A percentile compares a stretch with the other conserved stretches of the same genome.
These are phyloP conservation scores for Hibiscus trionum DNA, from an alignment of 345 rosid species.

Conservation along the genomic window DNA sequence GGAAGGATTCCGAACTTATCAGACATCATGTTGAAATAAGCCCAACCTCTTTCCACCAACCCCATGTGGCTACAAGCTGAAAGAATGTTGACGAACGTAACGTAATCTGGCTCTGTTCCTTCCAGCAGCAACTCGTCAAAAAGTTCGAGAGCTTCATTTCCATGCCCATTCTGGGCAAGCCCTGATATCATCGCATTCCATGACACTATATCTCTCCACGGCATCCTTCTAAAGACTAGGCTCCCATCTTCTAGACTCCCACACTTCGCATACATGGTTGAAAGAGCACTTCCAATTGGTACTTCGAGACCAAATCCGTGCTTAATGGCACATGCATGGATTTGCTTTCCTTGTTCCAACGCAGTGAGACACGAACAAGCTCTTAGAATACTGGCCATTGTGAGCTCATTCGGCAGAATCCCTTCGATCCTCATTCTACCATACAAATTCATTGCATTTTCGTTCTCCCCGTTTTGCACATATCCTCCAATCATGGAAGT, in stretches of 20 bases:
- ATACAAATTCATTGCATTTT: conserved; percentile 52
- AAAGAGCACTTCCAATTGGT: conserved; percentile 47
- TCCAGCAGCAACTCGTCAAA: conserved; percentile 50
- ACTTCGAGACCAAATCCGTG: conserved; percentile 33
- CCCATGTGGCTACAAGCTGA: conserved; percentile 78
- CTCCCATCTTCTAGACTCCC: conserved; percentile 40
- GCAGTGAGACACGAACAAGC: conserved; percentile 52
- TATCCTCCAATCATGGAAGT: conserved; percentile 59
- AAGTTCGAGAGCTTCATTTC: conserved; percentile 38
- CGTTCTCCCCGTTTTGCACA: conserved; percentile 43
- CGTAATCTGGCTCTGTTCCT: conserved; percentile 48
- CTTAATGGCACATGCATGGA: conserved; percentile 58
- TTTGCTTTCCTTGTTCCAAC: conserved; percentile 55
- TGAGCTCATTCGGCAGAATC: conserved; percentile 53
- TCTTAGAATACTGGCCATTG: conserved; percentile 57
- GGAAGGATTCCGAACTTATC: conserved; percentile 37
- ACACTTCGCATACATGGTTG: conserved; percentile 49
- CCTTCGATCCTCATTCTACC: conserved; percentile 49
- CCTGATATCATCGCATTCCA: conserved; percentile 62
- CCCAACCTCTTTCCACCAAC: conserved; percentile 53
- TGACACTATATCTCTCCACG: conserved; percentile 37
- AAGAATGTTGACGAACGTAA: conserved; percentile 57
- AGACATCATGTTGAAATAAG: conserved; percentile 51
- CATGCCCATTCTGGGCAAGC: conserved; percentile 40
- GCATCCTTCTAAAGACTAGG: conserved; percentile 48